Percentiles rank a stretch among this genome's conserved stretches.
Conservation (phyloP, 2,329 filamentous ascomycete species). For the Alternaria infectoria region DNA sequence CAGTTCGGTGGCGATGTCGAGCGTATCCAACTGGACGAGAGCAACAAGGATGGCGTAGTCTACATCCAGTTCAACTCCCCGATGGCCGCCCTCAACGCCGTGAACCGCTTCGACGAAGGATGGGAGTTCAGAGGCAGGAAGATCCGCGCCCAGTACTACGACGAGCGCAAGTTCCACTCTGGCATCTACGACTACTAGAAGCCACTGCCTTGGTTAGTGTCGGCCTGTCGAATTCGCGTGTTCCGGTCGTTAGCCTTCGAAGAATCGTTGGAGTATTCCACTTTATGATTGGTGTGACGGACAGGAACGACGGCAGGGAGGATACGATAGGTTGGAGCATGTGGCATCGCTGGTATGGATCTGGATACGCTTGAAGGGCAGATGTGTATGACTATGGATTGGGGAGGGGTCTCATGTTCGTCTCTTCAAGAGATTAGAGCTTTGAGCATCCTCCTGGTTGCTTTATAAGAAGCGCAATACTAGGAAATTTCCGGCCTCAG, state of each 20-base stretch:
- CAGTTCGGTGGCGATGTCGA: conserved; percentile 80
- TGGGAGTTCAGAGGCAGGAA: conserved; percentile 92
- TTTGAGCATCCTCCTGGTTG: not conserved
- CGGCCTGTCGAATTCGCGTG: not conserved
- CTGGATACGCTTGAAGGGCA: not conserved
- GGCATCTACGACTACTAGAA: conserved; percentile 38
- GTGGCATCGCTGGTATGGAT: not conserved
- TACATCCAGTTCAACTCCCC: conserved; percentile 93
- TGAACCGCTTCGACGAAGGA: conserved; percentile 86
- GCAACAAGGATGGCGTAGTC: conserved; percentile 67
- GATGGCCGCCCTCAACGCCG: conserved; percentile 82
- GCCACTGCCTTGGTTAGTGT: not conserved
- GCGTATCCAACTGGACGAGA: conserved; percentile 72
- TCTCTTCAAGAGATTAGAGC: not conserved
- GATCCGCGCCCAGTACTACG: conserved; percentile 83
- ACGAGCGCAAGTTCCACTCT: conserved; percentile 79
- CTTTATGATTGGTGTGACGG: not conserved
- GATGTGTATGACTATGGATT: not conserved
- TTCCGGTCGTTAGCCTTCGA: not conserved
- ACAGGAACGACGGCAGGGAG: not conserved
- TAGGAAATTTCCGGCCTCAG: not conserved
- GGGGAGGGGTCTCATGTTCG: not conserved
- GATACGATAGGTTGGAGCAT: not conserved
- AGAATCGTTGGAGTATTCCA: not conserved
- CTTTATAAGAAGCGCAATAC: not conserved